Conservation (phyloP, 2,329 filamentous ascomycete genomes). For the Lomentospora prolificans region DNA sequence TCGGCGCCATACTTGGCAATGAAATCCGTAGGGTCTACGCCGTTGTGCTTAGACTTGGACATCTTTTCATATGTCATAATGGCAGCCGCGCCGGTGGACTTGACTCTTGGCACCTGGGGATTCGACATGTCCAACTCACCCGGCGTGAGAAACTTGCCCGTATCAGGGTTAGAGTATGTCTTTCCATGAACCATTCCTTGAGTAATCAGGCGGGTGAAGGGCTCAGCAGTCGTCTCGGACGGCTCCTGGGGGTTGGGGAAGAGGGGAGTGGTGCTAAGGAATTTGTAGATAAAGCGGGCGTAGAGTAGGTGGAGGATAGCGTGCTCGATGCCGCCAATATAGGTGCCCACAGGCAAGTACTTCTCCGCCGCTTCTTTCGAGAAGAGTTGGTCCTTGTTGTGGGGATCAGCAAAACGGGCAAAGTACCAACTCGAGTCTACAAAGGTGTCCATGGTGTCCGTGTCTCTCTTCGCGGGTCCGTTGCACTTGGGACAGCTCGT, state of each 20-base stretch:
- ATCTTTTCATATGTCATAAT: slow-evolving; percentile 75
- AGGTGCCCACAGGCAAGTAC: slow-evolving; percentile 71
- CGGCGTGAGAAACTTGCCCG: slow-evolving; percentile 66
- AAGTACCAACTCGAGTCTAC: slow-evolving; percentile 95
- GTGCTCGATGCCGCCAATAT: slow-evolving; percentile 82
- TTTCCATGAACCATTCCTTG: slow-evolving; percentile 92
- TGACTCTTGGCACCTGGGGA: slow-evolving; percentile 48
- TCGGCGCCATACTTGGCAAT: slow-evolving; percentile 73
- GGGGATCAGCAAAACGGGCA: slow-evolving; percentile 65
- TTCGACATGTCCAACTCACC: slow-evolving; percentile 60
- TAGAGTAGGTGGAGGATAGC: slow-evolving; percentile 86
- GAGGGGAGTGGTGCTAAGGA: slow-evolving; percentile 50
- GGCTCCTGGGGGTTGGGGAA: slow-evolving; percentile 29
- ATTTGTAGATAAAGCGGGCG: slow-evolving; percentile 83
- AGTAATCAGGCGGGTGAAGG: slow-evolving; percentile 72
- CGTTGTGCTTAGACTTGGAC: slow-evolving; percentile 92
- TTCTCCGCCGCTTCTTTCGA: slow-evolving; percentile 43
- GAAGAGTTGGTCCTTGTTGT: slow-evolving; percentile 53
- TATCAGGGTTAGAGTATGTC: slow-evolving; percentile 67
- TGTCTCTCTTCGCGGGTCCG: slow-evolving; percentile 65
- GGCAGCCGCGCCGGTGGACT: slow-evolving; percentile 46
- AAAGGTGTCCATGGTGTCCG: slow-evolving; percentile 94
- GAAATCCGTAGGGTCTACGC: slow-evolving; percentile 68
- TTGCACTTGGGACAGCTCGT: slow-evolving; percentile 66
- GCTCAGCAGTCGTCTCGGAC: slow-evolving; percentile 42